Evolutionary conservation across 148 eudicot species (phyloP).

Genomic region (Camellia granthamiana): DNA sequence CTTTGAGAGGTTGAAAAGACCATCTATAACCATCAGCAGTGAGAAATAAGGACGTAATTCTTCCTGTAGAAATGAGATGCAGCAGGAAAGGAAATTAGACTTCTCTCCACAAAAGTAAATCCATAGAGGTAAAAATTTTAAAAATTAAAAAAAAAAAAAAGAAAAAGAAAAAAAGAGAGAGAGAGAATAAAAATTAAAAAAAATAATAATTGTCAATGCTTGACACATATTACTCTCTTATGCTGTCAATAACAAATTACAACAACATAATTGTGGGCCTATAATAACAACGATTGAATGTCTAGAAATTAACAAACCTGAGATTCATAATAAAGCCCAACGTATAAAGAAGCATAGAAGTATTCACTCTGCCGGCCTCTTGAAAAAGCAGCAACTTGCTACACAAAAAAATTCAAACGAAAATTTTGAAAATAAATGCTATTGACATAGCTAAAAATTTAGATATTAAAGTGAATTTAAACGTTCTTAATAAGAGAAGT

Average conservation of each 20-base stretch:
- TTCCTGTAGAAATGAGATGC: too few relatives aligned
- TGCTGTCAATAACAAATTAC: neutral
- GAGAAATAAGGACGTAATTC: too few relatives aligned
- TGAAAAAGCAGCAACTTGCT: conserved; percentile 72
- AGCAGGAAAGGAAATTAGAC: too few relatives aligned
- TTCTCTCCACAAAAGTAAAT: too few relatives aligned
- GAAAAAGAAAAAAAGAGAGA: too few relatives aligned
- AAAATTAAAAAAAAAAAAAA: too few relatives aligned
- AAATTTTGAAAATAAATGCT: neutral
- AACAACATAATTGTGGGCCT: neutral
- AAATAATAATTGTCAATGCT: too few relatives aligned
- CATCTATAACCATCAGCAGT: too few relatives aligned
- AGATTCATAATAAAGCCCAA: conserved; percentile 88
- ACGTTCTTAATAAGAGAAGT: neutral
- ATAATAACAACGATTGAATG: neutral
- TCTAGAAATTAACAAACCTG: conserved; percentile 40
- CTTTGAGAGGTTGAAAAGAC: too few relatives aligned
- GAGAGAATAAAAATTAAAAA: too few relatives aligned
- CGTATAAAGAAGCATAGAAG: conserved; percentile 83
- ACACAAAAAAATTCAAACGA: conserved; percentile 8
- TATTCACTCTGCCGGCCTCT: conserved; percentile 51
- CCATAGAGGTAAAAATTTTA: too few relatives aligned
- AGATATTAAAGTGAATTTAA: neutral
- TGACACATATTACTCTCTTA: too few relatives aligned
- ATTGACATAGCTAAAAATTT: neutral